Evolutionary conservation across 169 alveolate species (phyloP), one percentile per base, ranked within the genome.

Genomic region (Cryptosporidium meleagridis): DNA sequence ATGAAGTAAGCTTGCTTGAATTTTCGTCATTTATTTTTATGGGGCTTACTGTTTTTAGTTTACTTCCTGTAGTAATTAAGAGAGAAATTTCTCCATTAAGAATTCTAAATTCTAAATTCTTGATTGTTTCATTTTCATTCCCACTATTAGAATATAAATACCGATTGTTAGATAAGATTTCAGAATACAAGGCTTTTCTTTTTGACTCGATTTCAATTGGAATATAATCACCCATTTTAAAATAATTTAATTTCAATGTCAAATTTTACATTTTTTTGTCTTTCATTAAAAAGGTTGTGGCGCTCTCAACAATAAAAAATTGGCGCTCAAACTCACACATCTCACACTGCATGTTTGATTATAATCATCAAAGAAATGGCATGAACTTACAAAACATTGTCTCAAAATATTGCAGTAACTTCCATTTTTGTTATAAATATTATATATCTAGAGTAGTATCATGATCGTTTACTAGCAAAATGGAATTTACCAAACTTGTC

Each of bases 261-360:
- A 80, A n/a, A 67, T 51, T 48, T 26, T 55, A 52, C 52, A 33
- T 44, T 72, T 41, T 41, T 44, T 44, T 69, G 48, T 72, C 73
- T 75, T 75, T 48, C 33, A 65, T 33, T 31, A 1, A 26, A 44
- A 31, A 70, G 58, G 62, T 45, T 23, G 21, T 31, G 67, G 85
- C 85, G 85, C 85, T 58, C n/a, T 6, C 26, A 29, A 41, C 33
- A 48, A 26, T 18, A 41, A 26, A 52, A 18, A 0, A 9, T 23
- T 80, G 75, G 80, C 89, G 89, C 89, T 80, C 37, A 18, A 41
- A 39, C 6, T 23, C 89, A 80, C 89, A 80, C 89, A 80, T 29
- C 70, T 59, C 89, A 80, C 89, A 80, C 89, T 62, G 89, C 75
- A 59, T 80, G 86, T 58, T 53, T 7, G 18, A 4, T 70, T 51